A percentile compares a stretch with the other conserved stretches of the same genome.
Evolutionary conservation across 345 rosid species (phyloP).

Genomic region (Populus simonii): DNA sequence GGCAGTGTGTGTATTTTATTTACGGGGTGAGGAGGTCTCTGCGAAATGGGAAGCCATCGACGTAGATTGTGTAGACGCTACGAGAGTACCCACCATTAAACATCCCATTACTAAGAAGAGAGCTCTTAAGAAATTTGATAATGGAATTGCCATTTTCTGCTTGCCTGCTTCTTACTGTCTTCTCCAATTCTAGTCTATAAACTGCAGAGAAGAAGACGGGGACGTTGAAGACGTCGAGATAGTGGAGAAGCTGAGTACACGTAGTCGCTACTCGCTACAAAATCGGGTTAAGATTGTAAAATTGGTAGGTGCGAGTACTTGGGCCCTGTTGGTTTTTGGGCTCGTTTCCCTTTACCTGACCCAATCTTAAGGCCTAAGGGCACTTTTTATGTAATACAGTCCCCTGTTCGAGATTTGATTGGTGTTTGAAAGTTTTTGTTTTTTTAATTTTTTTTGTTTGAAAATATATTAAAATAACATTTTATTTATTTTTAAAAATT

Average conservation of each 20-base stretch:
- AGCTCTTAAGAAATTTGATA: conserved; percentile 38
- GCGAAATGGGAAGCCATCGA: conserved; percentile 73
- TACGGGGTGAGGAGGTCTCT: conserved; percentile 74
- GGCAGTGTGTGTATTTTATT: conserved; percentile 8
- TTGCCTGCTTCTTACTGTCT: not conserved
- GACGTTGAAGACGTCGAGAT: not conserved
- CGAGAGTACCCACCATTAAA: conserved; percentile 50
- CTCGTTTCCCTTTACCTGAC: too few relatives aligned
- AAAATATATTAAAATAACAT: too few relatives aligned
- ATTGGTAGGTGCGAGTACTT: too few relatives aligned
- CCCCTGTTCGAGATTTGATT: too few relatives aligned
- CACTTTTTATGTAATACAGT: too few relatives aligned
- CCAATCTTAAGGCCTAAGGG: not conserved
- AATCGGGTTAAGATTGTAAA: not conserved
- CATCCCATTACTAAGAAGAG: conserved; percentile 44
- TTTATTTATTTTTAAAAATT: too few relatives aligned
- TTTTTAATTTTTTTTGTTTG: too few relatives aligned
- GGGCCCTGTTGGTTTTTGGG: too few relatives aligned
- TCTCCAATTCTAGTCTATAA: not conserved
- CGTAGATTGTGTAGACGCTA: conserved; percentile 52
- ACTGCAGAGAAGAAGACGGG: conserved; percentile 7
- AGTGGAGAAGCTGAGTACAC: conserved; percentile 38
- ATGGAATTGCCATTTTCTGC: conserved; percentile 35
- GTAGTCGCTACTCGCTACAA: conserved; percentile 11
- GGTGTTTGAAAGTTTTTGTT: too few relatives aligned